phyloP scores from a whole-genome alignment of 495 filamentous ascomycete genomes.

The Lophiostoma macrostomum region DNA sequence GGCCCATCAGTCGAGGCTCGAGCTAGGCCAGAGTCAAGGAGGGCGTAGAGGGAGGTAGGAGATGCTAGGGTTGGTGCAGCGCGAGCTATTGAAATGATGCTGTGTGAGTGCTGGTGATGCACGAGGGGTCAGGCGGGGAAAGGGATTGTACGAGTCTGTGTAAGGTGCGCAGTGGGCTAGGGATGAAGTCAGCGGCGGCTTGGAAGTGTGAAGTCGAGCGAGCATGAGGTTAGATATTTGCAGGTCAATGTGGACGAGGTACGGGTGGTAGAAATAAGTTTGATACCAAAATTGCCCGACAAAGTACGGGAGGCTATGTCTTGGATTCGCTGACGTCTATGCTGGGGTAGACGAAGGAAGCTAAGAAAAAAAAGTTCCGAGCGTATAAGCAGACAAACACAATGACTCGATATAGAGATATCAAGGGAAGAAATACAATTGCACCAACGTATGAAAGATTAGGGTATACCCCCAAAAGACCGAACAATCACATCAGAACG shows the following conservation, averaged over 20 bases:
- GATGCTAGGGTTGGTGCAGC: slow-evolving; percentile 8
- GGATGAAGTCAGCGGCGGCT: slow-evolving; percentile 4
- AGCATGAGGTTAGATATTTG: not conserved
- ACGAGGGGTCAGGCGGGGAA: slow-evolving; percentile 6
- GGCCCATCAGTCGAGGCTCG: not conserved
- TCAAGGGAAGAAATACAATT: not conserved
- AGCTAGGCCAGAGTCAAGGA: not conserved
- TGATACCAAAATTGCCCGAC: too few relatives aligned
- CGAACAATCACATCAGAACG: slow-evolving; percentile 22
- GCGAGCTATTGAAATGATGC: not conserved
- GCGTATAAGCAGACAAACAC: too few relatives aligned
- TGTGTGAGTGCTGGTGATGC: slow-evolving; percentile 9
- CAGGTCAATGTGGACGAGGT: not conserved
- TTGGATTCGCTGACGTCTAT: too few relatives aligned
- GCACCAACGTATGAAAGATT: slow-evolving; percentile 12
- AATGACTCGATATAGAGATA: too few relatives aligned
- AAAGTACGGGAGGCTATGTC: too few relatives aligned
- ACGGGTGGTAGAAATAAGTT: too few relatives aligned
- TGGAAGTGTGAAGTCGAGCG: not conserved
- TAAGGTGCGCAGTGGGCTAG: slow-evolving; percentile 1
- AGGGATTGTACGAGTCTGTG: slow-evolving; percentile 3
- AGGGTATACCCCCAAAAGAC: slow-evolving; percentile 27
- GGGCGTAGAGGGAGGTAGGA: not conserved
- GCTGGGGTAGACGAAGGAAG: too few relatives aligned
- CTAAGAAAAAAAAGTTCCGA: too few relatives aligned